Evolutionary conservation across 176 grass and related monocot species (phyloP).

Genomic region (Hordeum vulgare): MorexV3_pseudomolecules_assembly NC_058519.1:591313853-591314352

Average conservation of each 20-base stretch:
- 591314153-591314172: not conserved
- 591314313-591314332: not conserved
- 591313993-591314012: slow-evolving; percentile 59
- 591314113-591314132: slow-evolving; percentile 74
- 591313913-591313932: slow-evolving; percentile 90
- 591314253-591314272: not conserved
- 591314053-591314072: slow-evolving; percentile 98
- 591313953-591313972: slow-evolving; percentile 62
- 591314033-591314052: slow-evolving; percentile 72
- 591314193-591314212: not conserved
- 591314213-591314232: slow-evolving; percentile 6
- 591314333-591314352: not conserved
- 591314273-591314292: not conserved
- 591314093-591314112: slow-evolving; percentile 98
- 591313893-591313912: slow-evolving; percentile 55
- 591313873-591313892: slow-evolving; percentile 86
- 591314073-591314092: slow-evolving; percentile 90
- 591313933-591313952: slow-evolving; percentile 89
- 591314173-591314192: not conserved
- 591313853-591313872: slow-evolving; percentile 82
- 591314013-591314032: slow-evolving; percentile 81
- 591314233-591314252: not conserved
- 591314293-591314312: not conserved
- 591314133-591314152: not conserved
- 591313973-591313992: slow-evolving; percentile 67